Percentiles rank a stretch among this genome's conserved stretches.
Evolutionary conservation across 345 rosid species (phyloP).

Genomic region (Brassica rapa): DNA sequence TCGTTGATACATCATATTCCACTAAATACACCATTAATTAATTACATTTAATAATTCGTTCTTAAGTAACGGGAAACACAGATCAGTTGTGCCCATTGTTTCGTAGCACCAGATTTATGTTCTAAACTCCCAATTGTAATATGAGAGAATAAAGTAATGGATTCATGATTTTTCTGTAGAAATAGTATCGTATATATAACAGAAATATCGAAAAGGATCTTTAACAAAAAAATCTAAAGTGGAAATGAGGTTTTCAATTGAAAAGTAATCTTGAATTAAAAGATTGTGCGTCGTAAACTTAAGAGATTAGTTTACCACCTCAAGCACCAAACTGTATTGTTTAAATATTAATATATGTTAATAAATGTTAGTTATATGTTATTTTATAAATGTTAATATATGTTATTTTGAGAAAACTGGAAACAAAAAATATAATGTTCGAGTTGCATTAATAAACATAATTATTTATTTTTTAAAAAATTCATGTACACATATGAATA

Average conservation of each 20-base stretch:
- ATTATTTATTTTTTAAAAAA: too few relatives aligned
- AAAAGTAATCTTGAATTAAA: background rate
- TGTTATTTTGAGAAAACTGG: too few relatives aligned
- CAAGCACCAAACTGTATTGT: conserved; percentile 31
- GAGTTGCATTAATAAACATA: too few relatives aligned
- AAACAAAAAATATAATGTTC: too few relatives aligned
- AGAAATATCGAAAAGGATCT: background rate
- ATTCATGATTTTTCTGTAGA: background rate
- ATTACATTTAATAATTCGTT: background rate
- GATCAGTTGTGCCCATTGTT: conserved; percentile 17
- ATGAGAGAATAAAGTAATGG: background rate
- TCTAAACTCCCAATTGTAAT: background rate
- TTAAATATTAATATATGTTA: too few relatives aligned
- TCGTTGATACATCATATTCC: conserved; percentile 25
- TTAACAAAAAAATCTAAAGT: too few relatives aligned
- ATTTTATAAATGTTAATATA: too few relatives aligned
- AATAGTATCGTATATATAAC: background rate
- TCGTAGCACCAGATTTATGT: conserved; percentile 6
- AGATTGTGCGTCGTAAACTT: background rate
- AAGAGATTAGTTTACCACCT: conserved; percentile 19
- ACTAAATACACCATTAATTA: conserved; percentile 9
- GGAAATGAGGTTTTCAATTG: background rate
- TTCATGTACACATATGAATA: too few relatives aligned
- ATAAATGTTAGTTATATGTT: too few relatives aligned
- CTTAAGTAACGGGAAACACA: conserved; percentile 1